These are phyloP conservation scores for Triadica sebifera DNA, from an alignment of 345 rosid genomes.

Conservation along the genomic window DNA sequence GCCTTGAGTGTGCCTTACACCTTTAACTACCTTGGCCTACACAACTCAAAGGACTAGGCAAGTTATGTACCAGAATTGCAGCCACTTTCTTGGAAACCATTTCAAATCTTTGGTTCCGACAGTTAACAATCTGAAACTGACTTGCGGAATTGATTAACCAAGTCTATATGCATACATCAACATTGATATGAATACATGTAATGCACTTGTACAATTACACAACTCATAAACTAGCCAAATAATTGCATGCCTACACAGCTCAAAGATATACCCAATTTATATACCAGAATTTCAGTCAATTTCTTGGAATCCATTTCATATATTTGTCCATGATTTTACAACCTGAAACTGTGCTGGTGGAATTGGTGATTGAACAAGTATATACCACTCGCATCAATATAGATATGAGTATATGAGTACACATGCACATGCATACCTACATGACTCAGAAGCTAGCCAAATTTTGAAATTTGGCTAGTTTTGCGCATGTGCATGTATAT, in stretches of 20 bases:
- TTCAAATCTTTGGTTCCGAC: neutral
- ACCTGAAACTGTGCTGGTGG: neutral
- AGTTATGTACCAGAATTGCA: neutral
- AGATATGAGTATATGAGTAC: too few species aligned
- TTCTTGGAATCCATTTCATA: neutral
- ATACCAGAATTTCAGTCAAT: neutral
- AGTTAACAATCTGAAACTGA: neutral
- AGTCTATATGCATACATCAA: neutral
- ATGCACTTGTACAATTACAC: neutral
- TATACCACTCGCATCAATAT: neutral
- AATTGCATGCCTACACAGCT: neutral
- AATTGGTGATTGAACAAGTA: neutral
- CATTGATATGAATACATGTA: neutral
- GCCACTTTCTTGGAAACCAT: neutral
- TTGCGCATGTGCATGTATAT: neutral
- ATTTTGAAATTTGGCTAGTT: neutral
- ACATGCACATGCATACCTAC: too few species aligned
- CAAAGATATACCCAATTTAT: neutral
- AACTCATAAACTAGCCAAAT: neutral
- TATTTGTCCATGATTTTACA: neutral
- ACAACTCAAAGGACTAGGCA: neutral
- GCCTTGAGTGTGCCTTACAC: too few species aligned
- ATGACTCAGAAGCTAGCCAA: too few species aligned
- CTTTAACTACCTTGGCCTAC: too few species aligned
- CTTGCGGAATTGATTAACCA: neutral